These are phyloP conservation scores for Liriodendron chinense DNA, from an alignment of 164 flowering plant genomes.

Conservation along the genomic window DNA sequence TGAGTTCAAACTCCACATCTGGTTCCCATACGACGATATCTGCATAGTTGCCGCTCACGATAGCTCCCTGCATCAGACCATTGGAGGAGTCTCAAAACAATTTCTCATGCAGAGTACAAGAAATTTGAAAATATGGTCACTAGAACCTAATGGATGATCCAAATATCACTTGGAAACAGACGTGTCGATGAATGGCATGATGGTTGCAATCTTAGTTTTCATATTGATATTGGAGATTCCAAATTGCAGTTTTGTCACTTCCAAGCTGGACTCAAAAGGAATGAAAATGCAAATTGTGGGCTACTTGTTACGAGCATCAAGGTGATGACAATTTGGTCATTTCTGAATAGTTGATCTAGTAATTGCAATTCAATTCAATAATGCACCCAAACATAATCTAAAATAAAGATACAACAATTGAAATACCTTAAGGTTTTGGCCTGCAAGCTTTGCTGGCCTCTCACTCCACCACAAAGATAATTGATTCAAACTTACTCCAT, in stretches of 20 bases:
- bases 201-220: background rate
- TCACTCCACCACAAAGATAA: conserved; percentile 90
- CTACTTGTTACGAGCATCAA: background rate
- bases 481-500: conserved; percentile 74
- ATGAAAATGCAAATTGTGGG: background rate
- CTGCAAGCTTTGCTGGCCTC: conserved; percentile 90
- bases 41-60: conserved; percentile 76
- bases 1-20: conserved; percentile 59
- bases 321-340: background rate
- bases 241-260: no score
- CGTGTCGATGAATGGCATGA: background rate
- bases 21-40: conserved; percentile 99
- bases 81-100: background rate
- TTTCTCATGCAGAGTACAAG: background rate
- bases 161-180: background rate
- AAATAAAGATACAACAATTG: background rate
- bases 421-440: conserved; percentile 64
- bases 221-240: background rate
- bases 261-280: background rate
- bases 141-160: background rate
- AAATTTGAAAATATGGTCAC: background rate
- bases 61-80: conserved; percentile 61
- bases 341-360: background rate
- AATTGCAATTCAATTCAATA: no score
- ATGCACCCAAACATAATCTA: background rate